These are phyloP conservation scores for Rhodotorula sp. DNA, from an alignment of 1,284 basidiomycete species.

Conservation along the genomic window DNA sequence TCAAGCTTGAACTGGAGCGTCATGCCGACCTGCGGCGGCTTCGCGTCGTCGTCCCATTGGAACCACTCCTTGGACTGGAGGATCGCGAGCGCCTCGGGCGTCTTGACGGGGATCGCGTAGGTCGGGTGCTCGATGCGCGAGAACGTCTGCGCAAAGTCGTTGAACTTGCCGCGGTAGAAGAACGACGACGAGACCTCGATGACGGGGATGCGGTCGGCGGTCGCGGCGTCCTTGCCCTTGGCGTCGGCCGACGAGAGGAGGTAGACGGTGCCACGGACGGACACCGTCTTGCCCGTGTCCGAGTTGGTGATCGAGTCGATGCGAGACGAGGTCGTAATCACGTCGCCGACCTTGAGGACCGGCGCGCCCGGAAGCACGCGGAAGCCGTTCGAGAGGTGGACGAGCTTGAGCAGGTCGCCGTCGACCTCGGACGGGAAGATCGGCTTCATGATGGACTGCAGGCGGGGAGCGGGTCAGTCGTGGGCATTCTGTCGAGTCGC, in stretches of 20 bases:
- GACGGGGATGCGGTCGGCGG: constrained; percentile 62
- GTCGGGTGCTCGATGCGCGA: constrained; percentile 86
- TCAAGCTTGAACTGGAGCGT: constrained; percentile 85
- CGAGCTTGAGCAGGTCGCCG: constrained; percentile 90
- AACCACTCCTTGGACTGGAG: constrained; percentile 98
- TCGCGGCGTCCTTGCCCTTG: constrained; percentile 46
- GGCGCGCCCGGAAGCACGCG: constrained; percentile 75
- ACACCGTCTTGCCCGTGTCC: constrained; percentile 74
- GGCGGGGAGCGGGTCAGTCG: constrained; percentile 10
- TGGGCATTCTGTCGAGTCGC: neutral
- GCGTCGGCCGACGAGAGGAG: constrained; percentile 61
- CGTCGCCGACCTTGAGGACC: constrained; percentile 79
- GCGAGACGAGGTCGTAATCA: constrained; percentile 83
- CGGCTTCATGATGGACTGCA: constrained; percentile 89
- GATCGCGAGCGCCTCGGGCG: constrained; percentile 82
- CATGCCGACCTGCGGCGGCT: constrained; percentile 73
- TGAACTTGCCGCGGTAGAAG: constrained; percentile 93
- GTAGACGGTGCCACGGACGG: constrained; percentile 85
- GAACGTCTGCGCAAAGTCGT: constrained; percentile 93
- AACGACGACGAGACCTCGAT: constrained; percentile 94
- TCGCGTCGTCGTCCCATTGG: constrained; percentile 83
- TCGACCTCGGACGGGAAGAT: constrained; percentile 91
- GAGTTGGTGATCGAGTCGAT: constrained; percentile 89
- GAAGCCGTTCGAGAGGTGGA: constrained; percentile 97
- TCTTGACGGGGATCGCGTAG: constrained; percentile 74